Conservation (phyloP, 345 rosid species). For the Eucalyptus camaldulensis region DNA sequence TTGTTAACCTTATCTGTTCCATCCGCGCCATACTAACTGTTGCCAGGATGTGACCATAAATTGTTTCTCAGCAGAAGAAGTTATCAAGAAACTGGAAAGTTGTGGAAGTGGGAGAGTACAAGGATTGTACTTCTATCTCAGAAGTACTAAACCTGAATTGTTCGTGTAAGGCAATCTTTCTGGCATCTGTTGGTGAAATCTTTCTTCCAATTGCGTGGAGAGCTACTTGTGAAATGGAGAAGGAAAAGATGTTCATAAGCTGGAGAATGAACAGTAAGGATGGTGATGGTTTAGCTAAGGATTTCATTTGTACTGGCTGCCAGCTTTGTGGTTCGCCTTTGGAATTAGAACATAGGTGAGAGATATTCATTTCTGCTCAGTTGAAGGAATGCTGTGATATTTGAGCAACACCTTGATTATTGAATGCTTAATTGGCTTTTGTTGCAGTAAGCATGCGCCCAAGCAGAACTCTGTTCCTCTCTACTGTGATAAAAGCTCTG, state of each 20-base stretch:
- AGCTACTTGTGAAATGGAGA: slow-evolving; percentile 13
- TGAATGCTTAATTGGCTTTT: neutral
- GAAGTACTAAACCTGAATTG: slow-evolving; percentile 12
- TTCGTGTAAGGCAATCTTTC: slow-evolving; percentile 14
- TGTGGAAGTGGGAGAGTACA: slow-evolving; percentile 13
- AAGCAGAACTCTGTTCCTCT: slow-evolving; percentile 13
- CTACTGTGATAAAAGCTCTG: slow-evolving; percentile 26
- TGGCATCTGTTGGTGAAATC: slow-evolving; percentile 34
- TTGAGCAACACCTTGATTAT: neutral
- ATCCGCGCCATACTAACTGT: neutral
- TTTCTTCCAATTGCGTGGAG: slow-evolving; percentile 34
- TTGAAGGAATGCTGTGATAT: neutral
- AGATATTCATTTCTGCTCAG: neutral
- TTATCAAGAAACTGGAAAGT: slow-evolving; percentile 43
- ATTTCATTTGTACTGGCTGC: slow-evolving; percentile 40
- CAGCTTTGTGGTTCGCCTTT: slow-evolving; percentile 37
- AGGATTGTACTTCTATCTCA: slow-evolving; percentile 16
- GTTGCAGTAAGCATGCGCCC: slow-evolving; percentile 4
- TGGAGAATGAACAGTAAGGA: slow-evolving; percentile 10
- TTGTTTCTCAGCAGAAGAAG: slow-evolving; percentile 4
- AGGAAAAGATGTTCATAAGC: slow-evolving; percentile 43
- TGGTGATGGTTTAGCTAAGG: slow-evolving; percentile 15
- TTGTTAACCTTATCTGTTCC: neutral
- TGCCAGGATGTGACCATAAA: neutral
- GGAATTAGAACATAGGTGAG: slow-evolving; percentile 14